These are phyloP conservation scores for Fragaria ananassa DNA, from an alignment of 306 rosid species.

Conservation along the genomic window DNA sequence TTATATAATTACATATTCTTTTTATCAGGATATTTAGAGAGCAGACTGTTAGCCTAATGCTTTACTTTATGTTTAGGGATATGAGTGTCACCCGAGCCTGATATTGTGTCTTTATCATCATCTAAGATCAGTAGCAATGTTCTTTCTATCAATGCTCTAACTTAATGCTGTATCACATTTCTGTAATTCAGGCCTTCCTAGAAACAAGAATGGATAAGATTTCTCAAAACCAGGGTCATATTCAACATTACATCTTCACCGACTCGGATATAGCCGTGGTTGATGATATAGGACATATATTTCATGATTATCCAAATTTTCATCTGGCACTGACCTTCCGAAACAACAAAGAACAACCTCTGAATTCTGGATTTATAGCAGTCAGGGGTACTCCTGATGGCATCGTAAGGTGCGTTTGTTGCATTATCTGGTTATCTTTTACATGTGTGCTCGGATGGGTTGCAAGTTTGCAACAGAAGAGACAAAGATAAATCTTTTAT, in stretches of 20 bases:
- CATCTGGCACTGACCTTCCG: constrained; percentile 84
- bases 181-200: constrained; percentile 60
- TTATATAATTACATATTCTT: not conserved
- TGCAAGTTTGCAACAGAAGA: not conserved
- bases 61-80: not conserved
- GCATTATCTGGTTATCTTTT: constrained; percentile 8
- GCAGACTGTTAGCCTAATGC: not conserved
- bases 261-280: constrained; percentile 91
- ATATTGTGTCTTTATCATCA: not conserved
- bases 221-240: constrained; percentile 36
- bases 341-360: constrained; percentile 87
- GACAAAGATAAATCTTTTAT: too few species aligned
- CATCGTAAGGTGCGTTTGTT: constrained; percentile 55
- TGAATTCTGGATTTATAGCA: constrained; percentile 94
- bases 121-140: not conserved
- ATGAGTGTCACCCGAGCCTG: not conserved
- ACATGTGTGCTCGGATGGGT: constrained; percentile 14
- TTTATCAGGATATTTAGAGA: not conserved
- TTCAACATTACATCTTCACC: constrained; percentile 73
- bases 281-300: constrained; percentile 67
- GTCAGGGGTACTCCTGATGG: constrained; percentile 83
- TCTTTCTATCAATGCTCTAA: not conserved
- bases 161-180: constrained; percentile 12
- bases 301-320: constrained; percentile 58
- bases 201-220: constrained; percentile 56